Evolutionary conservation across 2,329 filamentous ascomycete genomes (phyloP).

Genomic region (Sclerotinia trifoliorum): DNA sequence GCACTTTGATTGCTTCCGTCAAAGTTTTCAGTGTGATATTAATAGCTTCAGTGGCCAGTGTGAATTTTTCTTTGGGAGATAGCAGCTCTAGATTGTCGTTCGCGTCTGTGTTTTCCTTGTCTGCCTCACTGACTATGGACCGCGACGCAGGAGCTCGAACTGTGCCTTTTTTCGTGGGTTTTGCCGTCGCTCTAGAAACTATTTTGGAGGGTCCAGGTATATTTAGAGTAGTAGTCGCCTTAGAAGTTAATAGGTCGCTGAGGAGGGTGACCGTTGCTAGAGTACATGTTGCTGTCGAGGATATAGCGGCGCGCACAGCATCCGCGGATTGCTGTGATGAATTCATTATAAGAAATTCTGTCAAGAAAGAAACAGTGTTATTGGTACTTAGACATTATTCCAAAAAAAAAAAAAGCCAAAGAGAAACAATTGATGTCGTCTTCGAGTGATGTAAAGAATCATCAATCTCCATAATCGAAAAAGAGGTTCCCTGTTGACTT

Average conservation of each 20-base stretch:
- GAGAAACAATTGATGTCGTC: slow-evolving; percentile 21
- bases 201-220: slow-evolving; percentile 12
- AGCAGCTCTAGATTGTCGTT: slow-evolving; percentile 43
- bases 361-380: slow-evolving; percentile 30
- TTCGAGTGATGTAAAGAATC: slow-evolving; percentile 18
- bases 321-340: slow-evolving; percentile 45
- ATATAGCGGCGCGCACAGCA: slow-evolving; percentile 48
- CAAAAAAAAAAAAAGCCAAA: slow-evolving; percentile 24
- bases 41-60: slow-evolving; percentile 70
- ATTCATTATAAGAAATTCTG: slow-evolving; percentile 42
- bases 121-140: slow-evolving; percentile 31
- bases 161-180: slow-evolving; percentile 18
- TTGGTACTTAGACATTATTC: slow-evolving; percentile 40
- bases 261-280: slow-evolving; percentile 47
- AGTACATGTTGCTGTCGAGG: slow-evolving; percentile 49
- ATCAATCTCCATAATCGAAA: slow-evolving; percentile 18
- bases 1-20: slow-evolving; percentile 61
- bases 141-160: slow-evolving; percentile 28
- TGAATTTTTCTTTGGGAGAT: slow-evolving; percentile 59
- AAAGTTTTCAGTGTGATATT: slow-evolving; percentile 69
- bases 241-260: slow-evolving; percentile 47
- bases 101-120: slow-evolving; percentile 36
- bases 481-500: slow-evolving; percentile 20
- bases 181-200: slow-evolving; percentile 24
- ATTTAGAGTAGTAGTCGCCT: slow-evolving; percentile 33